Conservation (phyloP, 2,329 filamentous ascomycete species). For the Diplodia intermedia region DNA sequence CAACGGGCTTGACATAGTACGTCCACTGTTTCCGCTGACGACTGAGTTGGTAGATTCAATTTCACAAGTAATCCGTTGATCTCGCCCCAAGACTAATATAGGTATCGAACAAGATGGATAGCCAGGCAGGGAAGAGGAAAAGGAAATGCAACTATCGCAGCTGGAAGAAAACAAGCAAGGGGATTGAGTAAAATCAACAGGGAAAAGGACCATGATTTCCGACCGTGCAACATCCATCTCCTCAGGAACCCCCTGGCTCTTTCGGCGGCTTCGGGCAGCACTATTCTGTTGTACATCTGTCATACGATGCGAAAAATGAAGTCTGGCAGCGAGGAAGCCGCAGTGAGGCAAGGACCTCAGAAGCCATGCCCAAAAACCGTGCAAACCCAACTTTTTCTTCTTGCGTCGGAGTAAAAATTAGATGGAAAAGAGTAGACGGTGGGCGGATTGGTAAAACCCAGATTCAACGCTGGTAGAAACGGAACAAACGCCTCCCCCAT, state of each 20-base stretch:
- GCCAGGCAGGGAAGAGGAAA: conserved; percentile 21
- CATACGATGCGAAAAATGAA: conserved; percentile 16
- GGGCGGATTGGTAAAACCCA: background rate
- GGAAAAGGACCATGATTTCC: conserved; percentile 24
- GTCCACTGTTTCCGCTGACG: conserved; percentile 9
- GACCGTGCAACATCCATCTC: conserved; percentile 8
- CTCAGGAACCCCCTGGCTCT: conserved; percentile 5
- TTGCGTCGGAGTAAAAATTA: conserved; percentile 22
- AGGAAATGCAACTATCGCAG: conserved; percentile 13
- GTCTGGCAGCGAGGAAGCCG: conserved; percentile 24
- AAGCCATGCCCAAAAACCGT: conserved; percentile 22
- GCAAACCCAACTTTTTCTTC: conserved; percentile 29
- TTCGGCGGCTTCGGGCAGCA: background rate
- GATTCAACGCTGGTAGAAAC: conserved; percentile 11
- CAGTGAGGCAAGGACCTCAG: conserved; percentile 19
- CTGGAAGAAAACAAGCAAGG: conserved; percentile 5
- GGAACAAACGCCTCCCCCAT: conserved; percentile 13
- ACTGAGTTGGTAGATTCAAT: conserved; percentile 6
- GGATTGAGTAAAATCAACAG: conserved; percentile 21
- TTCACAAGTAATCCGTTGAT: conserved; percentile 28
- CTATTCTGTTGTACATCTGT: conserved; percentile 29
- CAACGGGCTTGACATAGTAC: background rate
- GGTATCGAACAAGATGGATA: conserved; percentile 32
- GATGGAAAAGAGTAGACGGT: conserved; percentile 3
- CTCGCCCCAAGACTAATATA: conserved; percentile 30